Evolutionary conservation across 2,329 filamentous ascomycete genomes (phyloP), one percentile per base, ranked within the genome.

Genomic region (Calonectria henricotiae): DNA sequence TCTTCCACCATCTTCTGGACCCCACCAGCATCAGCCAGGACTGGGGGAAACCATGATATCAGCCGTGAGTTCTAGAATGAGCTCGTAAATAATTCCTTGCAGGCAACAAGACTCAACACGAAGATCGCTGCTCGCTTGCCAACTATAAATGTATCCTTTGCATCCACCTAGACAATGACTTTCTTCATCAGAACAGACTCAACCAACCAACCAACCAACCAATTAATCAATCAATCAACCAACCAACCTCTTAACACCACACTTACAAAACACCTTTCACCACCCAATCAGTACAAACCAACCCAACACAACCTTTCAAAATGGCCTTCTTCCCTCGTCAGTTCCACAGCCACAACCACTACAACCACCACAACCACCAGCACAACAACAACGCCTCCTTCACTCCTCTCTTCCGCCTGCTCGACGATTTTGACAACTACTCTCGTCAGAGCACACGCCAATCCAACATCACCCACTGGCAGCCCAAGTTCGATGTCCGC

Each of bases 401-500:
- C 81, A 85, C 85, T 43, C 88, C 89, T 63, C 87, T 92, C 78
- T 90, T 92, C 86, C 89, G 88, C 69, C 86, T 92, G 69, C 87
- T 92, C 55, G 89, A 91, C 75, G 89, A 91, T 82, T 90, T 89
- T 73, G 89, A 91, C 79, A 85, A 82, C 79, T 90, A 90, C 82
- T 84, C 83, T 72, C 83, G 83, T 55, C 83, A 86, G 69, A 71
- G 72, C 54, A 74, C 75, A 61, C 77, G 76, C 35, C 77, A 78
- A 58, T 69, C 69, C 30, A 74, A 69, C 68, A 74, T 87, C 60
- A 85, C 85, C 55, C 85, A 88, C 78, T 95, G 94, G 88, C 88
- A 89, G 68, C 94, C 93, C 65, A 92, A 91, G 82, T 96, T 96
- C 79, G 93, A 96, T 77, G 87, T 95, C 72, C 91, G 89, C 80